Percentiles rank a stretch among this genome's conserved stretches.
Evolutionary conservation across 495 filamentous ascomycete genomes (phyloP).

Genomic region (Stereocaulon alpinum): DNA sequence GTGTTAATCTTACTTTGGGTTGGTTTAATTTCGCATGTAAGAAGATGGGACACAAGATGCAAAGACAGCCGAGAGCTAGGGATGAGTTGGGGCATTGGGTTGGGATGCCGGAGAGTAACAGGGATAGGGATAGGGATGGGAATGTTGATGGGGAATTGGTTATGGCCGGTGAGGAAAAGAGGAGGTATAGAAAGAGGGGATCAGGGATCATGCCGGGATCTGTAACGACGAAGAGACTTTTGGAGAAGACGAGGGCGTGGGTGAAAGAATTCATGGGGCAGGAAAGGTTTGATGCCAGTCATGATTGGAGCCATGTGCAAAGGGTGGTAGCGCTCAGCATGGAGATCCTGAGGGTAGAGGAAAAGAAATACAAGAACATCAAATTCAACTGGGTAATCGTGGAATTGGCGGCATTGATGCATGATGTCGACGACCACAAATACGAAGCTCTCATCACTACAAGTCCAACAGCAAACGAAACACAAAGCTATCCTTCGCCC

Average conservation of each 20-base stretch:
- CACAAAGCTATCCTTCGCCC: not conserved
- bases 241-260: slow-evolving; percentile 30
- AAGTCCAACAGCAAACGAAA: no score
- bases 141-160: not conserved
- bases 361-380: slow-evolving; percentile 7
- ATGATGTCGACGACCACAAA: slow-evolving; percentile 22
- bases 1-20: slow-evolving; percentile 9
- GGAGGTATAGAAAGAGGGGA: slow-evolving; percentile 2
- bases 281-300: slow-evolving; percentile 60
- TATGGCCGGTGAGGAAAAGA: not conserved
- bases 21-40: slow-evolving; percentile 7
- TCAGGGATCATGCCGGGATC: not conserved
- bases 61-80: not conserved
- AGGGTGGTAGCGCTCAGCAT: slow-evolving; percentile 68
- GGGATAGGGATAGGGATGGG: slow-evolving; percentile 16
- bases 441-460: not conserved
- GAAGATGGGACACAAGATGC: not conserved
- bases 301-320: slow-evolving; percentile 74
- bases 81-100: slow-evolving; percentile 12
- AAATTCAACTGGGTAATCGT: slow-evolving; percentile 12
- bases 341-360: slow-evolving; percentile 33
- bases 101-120: slow-evolving; percentile 12
- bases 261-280: slow-evolving; percentile 60
- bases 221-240: not conserved
- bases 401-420: slow-evolving; percentile 19